Evolutionary conservation across 768 basidiomycete species (phyloP), one percentile per base, ranked within the genome.

Genomic region (Amanita thiersii): DNA sequence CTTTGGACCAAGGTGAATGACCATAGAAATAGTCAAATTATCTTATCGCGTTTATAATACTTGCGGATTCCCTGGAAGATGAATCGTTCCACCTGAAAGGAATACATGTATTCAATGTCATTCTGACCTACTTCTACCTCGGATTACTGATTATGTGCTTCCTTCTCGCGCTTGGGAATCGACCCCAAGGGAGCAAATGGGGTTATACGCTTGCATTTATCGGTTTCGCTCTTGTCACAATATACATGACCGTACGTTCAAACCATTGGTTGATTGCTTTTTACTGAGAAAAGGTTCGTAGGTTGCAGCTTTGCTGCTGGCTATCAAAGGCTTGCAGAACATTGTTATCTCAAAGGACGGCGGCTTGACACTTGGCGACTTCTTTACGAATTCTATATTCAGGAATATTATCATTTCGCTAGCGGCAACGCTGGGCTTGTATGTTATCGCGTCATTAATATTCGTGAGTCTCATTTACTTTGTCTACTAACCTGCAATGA

Each of bases 161-260:
- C 65, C 67, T 96, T 39, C 73, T 94, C 26, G 69, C 88, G 1
- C 65, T 97, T 41, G 94, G 93, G 0, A 97, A 97, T 57, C 66
- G 94, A 8, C 93, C 93, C 3, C 88, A 93, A 50, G 93, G 93
- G 23, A 75, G 81, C 2, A 92, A 88, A 58, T 79, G 81, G 75
- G 79, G 77, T 4, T 99, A 96, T 58, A 90, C 88, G 2, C 53
- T 75, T 5, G 84, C 89, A 20, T 80, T 97, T 53, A 56, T 94
- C 21, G 88, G 90, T 1, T 99, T 94, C 62, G 90, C 75, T 2
- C 3, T 94, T 17, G 79, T 99, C 49, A 98, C 94, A 23, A 59
- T 91, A n/a, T 98, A 98, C 56, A 98, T 99, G 94, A 89, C 91
- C 39, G 84, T 89, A 37, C 17, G 76, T 52, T 5, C 29, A 17